Conservation (phyloP, 169 alveolate genomes). For the Theileria equi region DNA sequence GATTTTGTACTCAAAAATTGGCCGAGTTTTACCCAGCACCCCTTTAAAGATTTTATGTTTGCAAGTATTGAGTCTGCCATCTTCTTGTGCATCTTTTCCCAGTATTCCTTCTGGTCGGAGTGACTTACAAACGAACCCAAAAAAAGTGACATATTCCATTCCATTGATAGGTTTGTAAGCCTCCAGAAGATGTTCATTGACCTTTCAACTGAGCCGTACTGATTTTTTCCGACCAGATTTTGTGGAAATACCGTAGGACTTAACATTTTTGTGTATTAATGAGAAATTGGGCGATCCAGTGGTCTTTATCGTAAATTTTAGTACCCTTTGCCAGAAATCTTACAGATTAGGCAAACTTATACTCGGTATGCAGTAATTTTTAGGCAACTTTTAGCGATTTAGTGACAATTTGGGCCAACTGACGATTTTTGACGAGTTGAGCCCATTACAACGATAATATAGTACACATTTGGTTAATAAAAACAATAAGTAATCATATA, state of each 20-base stretch:
- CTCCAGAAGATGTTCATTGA: conserved; percentile 53
- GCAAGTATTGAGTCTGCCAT: conserved; percentile 83
- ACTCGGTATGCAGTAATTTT: too few species aligned
- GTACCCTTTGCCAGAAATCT: too few species aligned
- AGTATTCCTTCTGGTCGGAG: conserved; percentile 66
- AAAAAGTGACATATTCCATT: conserved; percentile 60
- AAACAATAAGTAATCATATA: too few species aligned
- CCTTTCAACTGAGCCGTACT: conserved; percentile 36
- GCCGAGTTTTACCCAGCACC: conserved; percentile 93
- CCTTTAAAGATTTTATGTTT: conserved; percentile 81
- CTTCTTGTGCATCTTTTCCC: conserved; percentile 85
- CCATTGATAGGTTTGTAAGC: conserved; percentile 60
- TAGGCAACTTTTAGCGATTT: too few species aligned
- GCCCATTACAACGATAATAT: too few species aligned
- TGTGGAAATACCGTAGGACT: neutral
- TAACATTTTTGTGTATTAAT: too few species aligned
- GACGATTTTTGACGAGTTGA: too few species aligned
- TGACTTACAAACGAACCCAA: conserved; percentile 48
- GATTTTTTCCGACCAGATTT: neutral
- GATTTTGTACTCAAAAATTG: conserved; percentile 88
- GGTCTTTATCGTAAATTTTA: too few species aligned
- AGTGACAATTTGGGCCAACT: too few species aligned
- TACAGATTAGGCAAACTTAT: too few species aligned
- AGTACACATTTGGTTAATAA: too few species aligned
- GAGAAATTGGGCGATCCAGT: too few species aligned